A percentile compares a stretch with the other conserved stretches of the same genome.
Evolutionary conservation across 2,329 filamentous ascomycete species (phyloP).

Genomic region (Colletotrichum sidae): DNA sequence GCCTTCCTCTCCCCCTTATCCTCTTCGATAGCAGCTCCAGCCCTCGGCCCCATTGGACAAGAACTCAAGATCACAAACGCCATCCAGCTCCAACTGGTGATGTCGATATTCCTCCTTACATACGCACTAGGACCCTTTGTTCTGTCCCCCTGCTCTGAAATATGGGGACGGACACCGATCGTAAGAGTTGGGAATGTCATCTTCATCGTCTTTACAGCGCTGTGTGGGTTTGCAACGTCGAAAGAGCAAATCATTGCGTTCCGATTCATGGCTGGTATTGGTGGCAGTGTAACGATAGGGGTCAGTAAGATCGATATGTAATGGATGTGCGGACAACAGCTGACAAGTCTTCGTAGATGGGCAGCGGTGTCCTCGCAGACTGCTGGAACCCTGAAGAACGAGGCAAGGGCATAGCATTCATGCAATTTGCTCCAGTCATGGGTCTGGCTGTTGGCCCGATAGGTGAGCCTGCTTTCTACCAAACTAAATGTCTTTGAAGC

Average conservation of each 20-base stretch:
- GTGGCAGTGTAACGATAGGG: constrained; percentile 66
- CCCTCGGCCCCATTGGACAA: constrained; percentile 48
- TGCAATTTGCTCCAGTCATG: constrained; percentile 53
- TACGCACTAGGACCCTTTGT: constrained; percentile 56
- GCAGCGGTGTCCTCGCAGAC: constrained; percentile 60
- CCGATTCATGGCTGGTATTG: constrained; percentile 60
- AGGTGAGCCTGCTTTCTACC: constrained; percentile 9
- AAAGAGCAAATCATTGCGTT: constrained; percentile 55
- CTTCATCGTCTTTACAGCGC: constrained; percentile 52
- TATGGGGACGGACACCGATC: constrained; percentile 50
- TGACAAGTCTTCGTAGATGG: constrained; percentile 53
- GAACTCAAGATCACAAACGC: constrained; percentile 54
- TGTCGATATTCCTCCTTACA: constrained; percentile 62
- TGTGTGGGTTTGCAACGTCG: constrained; percentile 54
- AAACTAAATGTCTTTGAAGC: neutral
- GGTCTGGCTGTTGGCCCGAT: constrained; percentile 61
- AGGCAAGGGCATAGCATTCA: constrained; percentile 52
- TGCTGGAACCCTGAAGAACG: constrained; percentile 58
- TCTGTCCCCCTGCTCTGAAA: constrained; percentile 56
- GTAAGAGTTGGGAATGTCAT: constrained; percentile 51
- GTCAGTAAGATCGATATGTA: constrained; percentile 43
- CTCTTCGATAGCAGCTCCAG: constrained; percentile 57
- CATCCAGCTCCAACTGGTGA: constrained; percentile 55
- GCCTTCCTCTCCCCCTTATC: constrained; percentile 65
- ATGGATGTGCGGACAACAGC: constrained; percentile 38